phyloP scores from a whole-genome alignment of 495 filamentous ascomycete species.

The Xylaria acuta region DNA sequence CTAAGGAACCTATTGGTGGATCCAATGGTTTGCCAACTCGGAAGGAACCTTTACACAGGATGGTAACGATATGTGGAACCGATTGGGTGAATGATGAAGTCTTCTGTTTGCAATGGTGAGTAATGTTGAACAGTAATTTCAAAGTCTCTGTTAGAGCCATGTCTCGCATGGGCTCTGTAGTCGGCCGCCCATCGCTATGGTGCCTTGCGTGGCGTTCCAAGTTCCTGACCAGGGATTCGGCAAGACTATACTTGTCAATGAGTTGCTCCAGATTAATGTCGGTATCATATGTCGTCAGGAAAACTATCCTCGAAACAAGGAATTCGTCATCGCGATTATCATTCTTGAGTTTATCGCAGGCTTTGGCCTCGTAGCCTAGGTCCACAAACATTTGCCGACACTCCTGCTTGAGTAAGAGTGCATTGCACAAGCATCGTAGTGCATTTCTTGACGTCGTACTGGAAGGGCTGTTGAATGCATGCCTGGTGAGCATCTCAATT shows the following conservation, averaged over 20 bases:
- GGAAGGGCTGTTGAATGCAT: constrained; percentile 71
- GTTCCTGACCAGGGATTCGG: constrained; percentile 71
- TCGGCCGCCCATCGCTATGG: constrained; percentile 34
- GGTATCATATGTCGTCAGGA: constrained; percentile 85
- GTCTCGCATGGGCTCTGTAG: constrained; percentile 68
- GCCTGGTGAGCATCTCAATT: constrained; percentile 70
- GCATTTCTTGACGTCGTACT: constrained; percentile 73
- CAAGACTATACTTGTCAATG: constrained; percentile 72
- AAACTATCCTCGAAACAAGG: constrained; percentile 78
- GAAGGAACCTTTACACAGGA: constrained; percentile 60
- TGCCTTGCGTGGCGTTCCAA: constrained; percentile 66
- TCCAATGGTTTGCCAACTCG: constrained; percentile 48
- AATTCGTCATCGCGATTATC: constrained; percentile 89
- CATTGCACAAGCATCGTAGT: constrained; percentile 85
- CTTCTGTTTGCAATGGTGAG: constrained; percentile 69
- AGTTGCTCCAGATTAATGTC: constrained; percentile 70
- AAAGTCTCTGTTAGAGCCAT: constrained; percentile 84
- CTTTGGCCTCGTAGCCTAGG: constrained; percentile 72
- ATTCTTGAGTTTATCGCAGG: constrained; percentile 74
- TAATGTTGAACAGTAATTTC: constrained; percentile 89
- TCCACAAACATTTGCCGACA: constrained; percentile 84
- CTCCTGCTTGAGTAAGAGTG: constrained; percentile 71
- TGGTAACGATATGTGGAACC: constrained; percentile 73
- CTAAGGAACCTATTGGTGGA: constrained; percentile 60
- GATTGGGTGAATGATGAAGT: constrained; percentile 66